Base-by-base conservation (phyloP, 108 stramenopile genomes). In the Epipyxis sp. region DNA sequence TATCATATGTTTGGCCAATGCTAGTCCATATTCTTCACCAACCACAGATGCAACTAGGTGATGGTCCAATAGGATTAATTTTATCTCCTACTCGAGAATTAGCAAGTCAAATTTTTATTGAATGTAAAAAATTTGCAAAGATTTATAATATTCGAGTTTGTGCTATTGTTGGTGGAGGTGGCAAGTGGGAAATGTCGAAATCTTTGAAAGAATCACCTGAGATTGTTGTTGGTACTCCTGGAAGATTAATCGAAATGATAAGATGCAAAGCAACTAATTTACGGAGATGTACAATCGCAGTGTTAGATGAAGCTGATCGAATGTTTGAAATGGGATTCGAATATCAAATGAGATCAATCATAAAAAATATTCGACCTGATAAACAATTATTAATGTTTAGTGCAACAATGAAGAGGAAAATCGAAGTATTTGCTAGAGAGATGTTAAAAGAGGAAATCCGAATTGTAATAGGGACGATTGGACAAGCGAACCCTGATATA, bases 151-250 rank as follows among this genome's bases (percentile, higher is more conserved):
- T 72, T 32, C 1, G 57, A 67, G 80, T 82, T 1, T 78, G 61
- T 35, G 81, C 81, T 20, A 54, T 82, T 2, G 77, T 45, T 43
- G 84, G 84, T 39, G 84, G 81, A 3, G 84, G 79, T 0, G 81
- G 81, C 0, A 85, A 85, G 81, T 85, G 82, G 82, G 82, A 85
- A 79, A 79, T 82, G 84, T 58, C 76, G 30, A 85, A 85, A 59
- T 3, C 25, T 13, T 42, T 74, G 37, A 69, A 69, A 58, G 20
- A 71, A n/a, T 20, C 32, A 2, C 57, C 58, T 1, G 43, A 3
- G 29, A 40, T 59, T 3, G 45, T 57, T 39, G 61, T 77, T 25
- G 58, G 59, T 16, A 77, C 58, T 34, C 76, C 76, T 39, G 46
- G 57, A 1, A 42, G 76, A 25, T 59, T 74, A 27, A 74, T 74